These are phyloP conservation scores for Marvania coccoides DNA, from an alignment of 139 green algal genomes.

Conservation along the genomic window DNA sequence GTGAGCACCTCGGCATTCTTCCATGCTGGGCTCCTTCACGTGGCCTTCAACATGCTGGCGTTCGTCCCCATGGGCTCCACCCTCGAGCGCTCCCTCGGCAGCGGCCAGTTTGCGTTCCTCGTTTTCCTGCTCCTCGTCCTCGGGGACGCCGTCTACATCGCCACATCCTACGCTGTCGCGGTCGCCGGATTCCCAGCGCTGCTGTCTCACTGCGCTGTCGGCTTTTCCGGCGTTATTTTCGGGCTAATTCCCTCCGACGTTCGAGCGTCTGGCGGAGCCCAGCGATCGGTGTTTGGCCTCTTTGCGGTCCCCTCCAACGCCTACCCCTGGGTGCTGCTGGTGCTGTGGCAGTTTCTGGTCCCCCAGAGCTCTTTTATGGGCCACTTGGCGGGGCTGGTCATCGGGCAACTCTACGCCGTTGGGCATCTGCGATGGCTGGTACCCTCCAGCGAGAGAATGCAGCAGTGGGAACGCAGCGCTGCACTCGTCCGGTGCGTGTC, in stretches of 20 bases:
- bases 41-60: constrained; percentile 75
- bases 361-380: constrained; percentile 58
- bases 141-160: constrained; percentile 8
- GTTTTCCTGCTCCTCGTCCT: constrained; percentile 35
- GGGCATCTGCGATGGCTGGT: constrained; percentile 24
- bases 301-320: constrained; percentile 43
- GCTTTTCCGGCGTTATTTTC: constrained; percentile 72
- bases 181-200: background rate
- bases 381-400: constrained; percentile 59
- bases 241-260: constrained; percentile 41
- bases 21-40: constrained; percentile 56
- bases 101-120: constrained; percentile 33
- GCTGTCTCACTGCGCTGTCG: constrained; percentile 41
- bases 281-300: constrained; percentile 45
- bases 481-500: background rate
- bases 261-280: background rate
- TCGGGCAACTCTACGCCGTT: constrained; percentile 37
- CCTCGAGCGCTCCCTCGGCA: constrained; percentile 41
- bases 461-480: constrained; percentile 13
- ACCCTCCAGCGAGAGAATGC: constrained; percentile 11
- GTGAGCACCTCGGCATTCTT: constrained; percentile 48
- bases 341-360: constrained; percentile 69
- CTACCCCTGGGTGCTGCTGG: constrained; percentile 63
- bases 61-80: constrained; percentile 56
- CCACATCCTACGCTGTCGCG: constrained; percentile 2